Base-by-base conservation (phyloP, 2,329 filamentous ascomycete species). In the Diaporthe nobilis region DNA sequence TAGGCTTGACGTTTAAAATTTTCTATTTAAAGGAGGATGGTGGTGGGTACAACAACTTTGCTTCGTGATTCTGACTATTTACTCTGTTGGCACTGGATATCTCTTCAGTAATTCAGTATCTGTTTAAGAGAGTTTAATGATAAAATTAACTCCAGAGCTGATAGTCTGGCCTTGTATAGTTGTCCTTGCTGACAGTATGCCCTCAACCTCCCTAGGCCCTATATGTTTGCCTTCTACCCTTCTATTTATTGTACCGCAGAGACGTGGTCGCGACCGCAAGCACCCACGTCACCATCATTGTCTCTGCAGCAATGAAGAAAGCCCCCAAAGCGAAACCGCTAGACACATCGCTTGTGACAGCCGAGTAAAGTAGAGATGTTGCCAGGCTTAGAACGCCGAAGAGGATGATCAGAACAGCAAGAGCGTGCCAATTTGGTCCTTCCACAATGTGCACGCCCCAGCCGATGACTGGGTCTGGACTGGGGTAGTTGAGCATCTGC, bases 41-140 rank as follows among this genome's bases (percentile, higher is more conserved):
- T 17, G 15, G 17, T 1, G 6, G 42, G 9, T 1, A 39, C 10
- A 0, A 17, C 0, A 17, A 15, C 15, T 44, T 7, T 44, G 13
- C 42, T 44, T 15, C 4, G 4, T 7, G 42, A 44, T 44, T 44
- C 15, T 17, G 42, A 17, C 13, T 44, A 44, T 17, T 44, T 44
- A 15, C 2, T 44, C 4, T 5, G 42, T 7, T 44, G 42, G 17
- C 1, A 7, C 17, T 1, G 1, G 7, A 7, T 15, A 20, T 44
- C 9, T 17, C 17, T 7, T 44, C 7, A 44, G 42, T 7, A 5
- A 44, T 44, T 5, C 7, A 17, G 42, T 44, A 44, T 4, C 42
- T 44, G 42, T 44, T 0, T 15, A 0, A 44, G 42, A 20, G 2
- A 44, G 7, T 4, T 1, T 17, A 44, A 17, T 1, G 1, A 44